These are phyloP conservation scores for Calycina herbarum DNA, from an alignment of 2,329 filamentous ascomycete species.

Conservation along the genomic window DNA sequence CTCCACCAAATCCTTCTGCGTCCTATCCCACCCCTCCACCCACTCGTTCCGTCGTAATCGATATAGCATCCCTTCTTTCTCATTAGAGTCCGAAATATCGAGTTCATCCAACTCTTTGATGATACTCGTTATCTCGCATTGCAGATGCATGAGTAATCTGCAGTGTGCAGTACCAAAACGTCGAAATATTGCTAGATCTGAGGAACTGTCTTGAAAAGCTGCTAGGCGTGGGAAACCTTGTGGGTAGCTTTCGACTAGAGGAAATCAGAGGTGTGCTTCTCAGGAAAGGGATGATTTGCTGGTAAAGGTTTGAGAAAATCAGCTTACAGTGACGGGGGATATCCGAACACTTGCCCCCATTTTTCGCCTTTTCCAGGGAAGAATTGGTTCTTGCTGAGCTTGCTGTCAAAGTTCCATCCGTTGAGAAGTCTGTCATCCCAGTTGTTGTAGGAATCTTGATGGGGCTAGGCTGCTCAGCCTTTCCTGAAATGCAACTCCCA, in stretches of 20 bases:
- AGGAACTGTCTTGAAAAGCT: neutral
- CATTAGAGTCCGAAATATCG: neutral
- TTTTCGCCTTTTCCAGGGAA: too few species aligned
- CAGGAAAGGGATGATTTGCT: too few species aligned
- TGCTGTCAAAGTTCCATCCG: too few species aligned
- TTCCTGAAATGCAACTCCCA: too few species aligned
- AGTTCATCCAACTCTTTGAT: neutral
- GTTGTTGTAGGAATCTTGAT: too few species aligned
- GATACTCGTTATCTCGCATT: constrained; percentile 3
- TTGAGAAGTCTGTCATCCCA: too few species aligned
- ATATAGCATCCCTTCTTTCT: neutral
- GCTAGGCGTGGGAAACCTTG: neutral
- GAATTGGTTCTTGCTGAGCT: too few species aligned
- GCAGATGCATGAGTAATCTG: neutral
- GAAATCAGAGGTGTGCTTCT: neutral
- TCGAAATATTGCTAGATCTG: neutral
- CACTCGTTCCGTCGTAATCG: neutral
- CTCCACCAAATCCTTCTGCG: constrained; percentile 1
- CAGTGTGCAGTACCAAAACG: neutral
- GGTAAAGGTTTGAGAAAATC: too few species aligned
- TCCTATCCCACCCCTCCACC: neutral
- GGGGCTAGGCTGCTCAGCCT: too few species aligned
- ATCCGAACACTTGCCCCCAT: too few species aligned
- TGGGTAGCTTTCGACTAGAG: neutral
- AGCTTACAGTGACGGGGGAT: too few species aligned